Percentiles rank a stretch among this genome's conserved stretches.
Conservation (phyloP, 345 rosid genomes). For the Kernera saxatilis region DNA sequence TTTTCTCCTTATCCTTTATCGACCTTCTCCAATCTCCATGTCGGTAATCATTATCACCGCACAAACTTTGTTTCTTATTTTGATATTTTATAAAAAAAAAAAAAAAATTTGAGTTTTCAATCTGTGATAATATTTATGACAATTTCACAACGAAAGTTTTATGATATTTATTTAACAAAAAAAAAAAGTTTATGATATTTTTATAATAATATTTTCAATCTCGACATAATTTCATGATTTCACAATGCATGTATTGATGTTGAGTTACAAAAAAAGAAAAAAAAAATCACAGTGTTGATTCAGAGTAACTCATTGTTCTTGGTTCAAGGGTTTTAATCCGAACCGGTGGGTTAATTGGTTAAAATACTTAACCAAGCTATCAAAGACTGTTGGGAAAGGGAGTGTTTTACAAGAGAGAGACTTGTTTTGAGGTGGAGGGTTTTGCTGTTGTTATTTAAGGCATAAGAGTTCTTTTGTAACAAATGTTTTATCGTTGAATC, state of each 20-base stretch:
- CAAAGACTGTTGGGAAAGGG: not conserved
- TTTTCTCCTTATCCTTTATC: conserved; percentile 12
- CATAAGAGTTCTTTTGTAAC: not conserved
- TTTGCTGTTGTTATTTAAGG: not conserved
- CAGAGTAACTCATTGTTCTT: not conserved
- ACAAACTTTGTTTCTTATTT: not conserved
- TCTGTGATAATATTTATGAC: no score
- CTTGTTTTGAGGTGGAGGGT: no score
- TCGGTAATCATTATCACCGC: conserved; percentile 23
- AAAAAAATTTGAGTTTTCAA: no score
- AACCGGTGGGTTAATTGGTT: not conserved
- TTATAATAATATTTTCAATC: no score
- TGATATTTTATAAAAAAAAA: no score
- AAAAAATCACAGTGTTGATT: no score
- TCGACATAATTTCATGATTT: no score
- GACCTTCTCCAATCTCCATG: conserved; percentile 15
- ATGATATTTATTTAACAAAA: no score
- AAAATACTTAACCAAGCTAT: not conserved
- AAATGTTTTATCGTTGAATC: not conserved
- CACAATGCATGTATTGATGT: no score
- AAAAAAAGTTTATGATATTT: no score
- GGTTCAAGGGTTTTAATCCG: not conserved
- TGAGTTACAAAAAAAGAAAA: no score
- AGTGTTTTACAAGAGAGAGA: not conserved
- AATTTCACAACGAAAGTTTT: no score